Conservation (phyloP, 768 basidiomycete species). For the Pisolithus sp. region DNA sequence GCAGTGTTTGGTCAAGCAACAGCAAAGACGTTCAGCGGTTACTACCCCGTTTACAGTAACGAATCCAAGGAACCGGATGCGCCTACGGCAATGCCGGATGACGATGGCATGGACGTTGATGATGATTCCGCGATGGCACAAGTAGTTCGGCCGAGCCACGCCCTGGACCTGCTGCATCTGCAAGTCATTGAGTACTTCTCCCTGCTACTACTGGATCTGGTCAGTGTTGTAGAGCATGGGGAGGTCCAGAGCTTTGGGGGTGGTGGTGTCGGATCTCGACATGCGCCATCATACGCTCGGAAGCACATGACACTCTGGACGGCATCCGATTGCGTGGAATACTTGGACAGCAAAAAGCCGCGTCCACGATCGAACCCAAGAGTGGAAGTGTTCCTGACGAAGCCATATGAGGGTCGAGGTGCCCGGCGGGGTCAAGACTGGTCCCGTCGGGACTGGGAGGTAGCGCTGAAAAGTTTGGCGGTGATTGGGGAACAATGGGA, state of each 20-base stretch:
- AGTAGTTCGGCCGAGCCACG: conserved; percentile 42
- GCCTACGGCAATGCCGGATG: conserved; percentile 23
- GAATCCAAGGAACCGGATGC: conserved; percentile 15
- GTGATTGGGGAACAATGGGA: conserved; percentile 46
- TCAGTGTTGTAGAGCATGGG: conserved; percentile 44
- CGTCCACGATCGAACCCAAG: conserved; percentile 35
- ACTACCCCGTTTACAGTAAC: conserved; percentile 33
- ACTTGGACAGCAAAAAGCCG: conserved; percentile 39
- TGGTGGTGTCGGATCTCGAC: conserved; percentile 35
- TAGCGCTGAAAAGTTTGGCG: conserved; percentile 40
- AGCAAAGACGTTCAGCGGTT: conserved; percentile 36
- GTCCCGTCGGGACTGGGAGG: conserved; percentile 62
- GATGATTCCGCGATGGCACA: conserved; percentile 37
- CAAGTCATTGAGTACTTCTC: conserved; percentile 68
- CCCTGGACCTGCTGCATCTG: conserved; percentile 59
- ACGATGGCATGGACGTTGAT: conserved; percentile 58
- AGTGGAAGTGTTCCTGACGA: conserved; percentile 46
- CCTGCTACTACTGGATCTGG: conserved; percentile 52
- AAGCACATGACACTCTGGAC: conserved; percentile 47
- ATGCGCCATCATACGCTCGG: conserved; percentile 49
- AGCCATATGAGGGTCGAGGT: conserved; percentile 42
- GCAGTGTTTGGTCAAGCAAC: conserved; percentile 37
- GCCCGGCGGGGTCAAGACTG: conserved; percentile 70
- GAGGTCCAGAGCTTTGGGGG: conserved; percentile 36
- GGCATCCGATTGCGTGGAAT: conserved; percentile 50